Evolutionary conservation across 495 filamentous ascomycete genomes (phyloP), one percentile per base, ranked within the genome.

Genomic region (Trichoderma gamsii): DNA sequence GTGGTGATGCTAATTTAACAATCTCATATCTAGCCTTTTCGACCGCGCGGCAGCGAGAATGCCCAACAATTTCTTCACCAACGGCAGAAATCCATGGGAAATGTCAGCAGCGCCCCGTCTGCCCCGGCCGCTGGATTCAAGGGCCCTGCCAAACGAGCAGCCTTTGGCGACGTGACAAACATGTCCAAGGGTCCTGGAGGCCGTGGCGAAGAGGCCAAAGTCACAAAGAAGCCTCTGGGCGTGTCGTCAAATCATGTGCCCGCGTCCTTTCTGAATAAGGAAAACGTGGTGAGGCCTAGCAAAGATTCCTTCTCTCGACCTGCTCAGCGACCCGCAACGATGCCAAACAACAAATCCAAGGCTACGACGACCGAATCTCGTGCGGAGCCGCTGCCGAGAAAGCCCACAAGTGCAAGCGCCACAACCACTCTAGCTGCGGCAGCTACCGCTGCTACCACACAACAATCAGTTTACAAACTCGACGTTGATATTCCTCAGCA

Each of bases 161-260:
- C 86, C 18, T 92, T 95, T 76, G 89, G 85, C 18, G 93, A 97
- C 73, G 82, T 93, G 44, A 94, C 88, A 83, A 93, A 92, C 74
- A 89, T 83, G 18, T 76, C 80, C 38, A 88, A 87, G 71, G 72
- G 79, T 29, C 71, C 82, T 23, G 56, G 56, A 61, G 56, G 23
- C 3, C 15, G 80, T 84, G 66, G 69, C 71, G 65, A 81, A 76
- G 90, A 88, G 76, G 77, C 73, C 25, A 61, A 56, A 15, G 56
- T 11, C 9, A 13, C 23, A 23, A 61, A 61, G n/a, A 61, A 61
- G 56, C 23, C 56, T 11, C 23, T n/a, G 23, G 27, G 27, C 8
- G 21, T 61, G 13, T 61, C 56, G 1, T 21, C 56, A 21, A 61
- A 61, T 61, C 56, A 29, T 25, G 56, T 21, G 23, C 23, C 56